Percentiles rank a stretch among this genome's conserved stretches.
These are phyloP conservation scores for Citrus sp. DNA, from an alignment of 345 rosid species.

Conservation along the genomic window DNA sequence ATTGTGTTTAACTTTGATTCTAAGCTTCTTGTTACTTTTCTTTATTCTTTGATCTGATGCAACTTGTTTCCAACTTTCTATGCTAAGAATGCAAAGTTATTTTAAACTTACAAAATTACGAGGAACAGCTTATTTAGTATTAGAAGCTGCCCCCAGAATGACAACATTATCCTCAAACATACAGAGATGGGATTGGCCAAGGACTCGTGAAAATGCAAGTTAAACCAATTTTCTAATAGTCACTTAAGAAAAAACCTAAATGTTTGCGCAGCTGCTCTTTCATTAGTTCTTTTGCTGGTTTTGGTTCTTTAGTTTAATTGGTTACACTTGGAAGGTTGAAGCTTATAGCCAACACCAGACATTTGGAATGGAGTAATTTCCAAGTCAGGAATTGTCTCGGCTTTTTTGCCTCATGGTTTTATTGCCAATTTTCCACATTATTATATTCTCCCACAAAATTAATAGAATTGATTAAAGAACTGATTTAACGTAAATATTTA, in stretches of 20 bases:
- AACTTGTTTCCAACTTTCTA: constrained; percentile 13
- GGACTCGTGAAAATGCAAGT: background rate
- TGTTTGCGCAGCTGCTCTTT: too few relatives aligned
- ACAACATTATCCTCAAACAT: background rate
- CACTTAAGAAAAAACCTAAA: background rate
- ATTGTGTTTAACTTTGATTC: constrained; percentile 33
- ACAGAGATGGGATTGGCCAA: background rate
- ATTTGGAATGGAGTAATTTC: constrained; percentile 27
- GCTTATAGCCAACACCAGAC: background rate
- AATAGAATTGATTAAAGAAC: background rate
- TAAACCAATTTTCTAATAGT: background rate
- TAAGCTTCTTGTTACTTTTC: constrained; percentile 35
- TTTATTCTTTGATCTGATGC: constrained; percentile 27
- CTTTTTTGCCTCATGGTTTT: background rate
- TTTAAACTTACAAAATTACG: background rate
- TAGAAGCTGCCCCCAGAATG: background rate
- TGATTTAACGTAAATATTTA: background rate
- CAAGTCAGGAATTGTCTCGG: constrained; percentile 24
- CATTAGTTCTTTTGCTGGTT: background rate
- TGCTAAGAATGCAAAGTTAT: constrained; percentile 6
- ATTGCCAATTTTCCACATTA: background rate
- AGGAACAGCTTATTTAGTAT: background rate
- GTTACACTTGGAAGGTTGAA: background rate
- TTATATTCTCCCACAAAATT: background rate
- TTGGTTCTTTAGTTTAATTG: background rate